These are phyloP conservation scores for Tardiomyces digboiensis DNA, from an alignment of 1,139 yeast genomes.

Conservation along the genomic window DNA sequence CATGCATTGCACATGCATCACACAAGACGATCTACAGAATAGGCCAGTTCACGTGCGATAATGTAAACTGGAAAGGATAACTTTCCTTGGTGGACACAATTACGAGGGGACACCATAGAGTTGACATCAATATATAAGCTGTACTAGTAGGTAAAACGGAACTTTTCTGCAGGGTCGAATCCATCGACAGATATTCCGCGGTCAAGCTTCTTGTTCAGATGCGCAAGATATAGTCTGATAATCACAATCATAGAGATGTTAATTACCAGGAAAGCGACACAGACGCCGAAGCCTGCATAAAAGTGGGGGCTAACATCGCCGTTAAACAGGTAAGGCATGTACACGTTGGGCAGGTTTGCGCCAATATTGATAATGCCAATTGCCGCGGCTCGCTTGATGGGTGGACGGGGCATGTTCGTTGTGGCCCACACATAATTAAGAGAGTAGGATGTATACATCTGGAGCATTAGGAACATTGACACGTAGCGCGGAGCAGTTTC, in stretches of 20 bases:
- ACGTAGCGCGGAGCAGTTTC: constrained; percentile 52
- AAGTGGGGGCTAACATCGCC: constrained; percentile 16
- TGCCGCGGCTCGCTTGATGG: constrained; percentile 38
- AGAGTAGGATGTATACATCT: constrained; percentile 49
- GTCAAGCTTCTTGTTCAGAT: constrained; percentile 16
- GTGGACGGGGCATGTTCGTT: constrained; percentile 41
- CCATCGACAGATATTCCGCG: constrained; percentile 19
- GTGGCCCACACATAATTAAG: constrained; percentile 49
- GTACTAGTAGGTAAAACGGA: constrained; percentile 13
- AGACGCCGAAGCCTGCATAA: constrained; percentile 18
- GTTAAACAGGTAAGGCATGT: constrained; percentile 16
- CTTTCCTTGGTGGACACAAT: too few relatives aligned
- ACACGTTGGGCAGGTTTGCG: constrained; percentile 19
- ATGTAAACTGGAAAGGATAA: too few relatives aligned
- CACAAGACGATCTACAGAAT: too few relatives aligned
- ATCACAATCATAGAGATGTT: constrained; percentile 10
- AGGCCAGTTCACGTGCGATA: too few relatives aligned
- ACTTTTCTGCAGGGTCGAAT: constrained; percentile 19
- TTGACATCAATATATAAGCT: too few relatives aligned
- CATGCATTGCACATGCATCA: too few relatives aligned
- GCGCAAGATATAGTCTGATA: constrained; percentile 9
- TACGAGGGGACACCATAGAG: too few relatives aligned
- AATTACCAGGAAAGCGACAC: constrained; percentile 13
- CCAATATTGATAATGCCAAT: constrained; percentile 19
- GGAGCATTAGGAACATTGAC: constrained; percentile 54